A percentile compares a stretch with the other conserved stretches of the same genome.
Evolutionary conservation across 805 yeast genomes (phyloP).

Genomic region (Komagataella mondaviorum): DNA sequence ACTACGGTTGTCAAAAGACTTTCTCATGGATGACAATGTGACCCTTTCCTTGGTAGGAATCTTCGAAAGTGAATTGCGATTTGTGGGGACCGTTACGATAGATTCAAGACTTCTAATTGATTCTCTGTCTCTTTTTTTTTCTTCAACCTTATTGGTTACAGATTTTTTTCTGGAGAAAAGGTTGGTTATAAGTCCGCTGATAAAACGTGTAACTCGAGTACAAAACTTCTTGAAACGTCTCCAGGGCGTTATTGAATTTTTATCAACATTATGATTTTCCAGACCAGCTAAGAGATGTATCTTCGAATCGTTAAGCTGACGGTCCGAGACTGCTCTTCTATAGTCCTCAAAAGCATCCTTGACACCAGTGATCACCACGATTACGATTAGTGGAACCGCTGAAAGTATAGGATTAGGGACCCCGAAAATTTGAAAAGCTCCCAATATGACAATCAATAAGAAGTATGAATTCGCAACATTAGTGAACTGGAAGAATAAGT

Average conservation of each 20-base stretch:
- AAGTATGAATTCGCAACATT: constrained; percentile 52
- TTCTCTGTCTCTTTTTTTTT: neutral
- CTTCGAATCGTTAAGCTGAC: constrained; percentile 53
- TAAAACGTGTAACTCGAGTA: constrained; percentile 17
- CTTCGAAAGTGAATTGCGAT: neutral
- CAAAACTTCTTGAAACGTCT: constrained; percentile 48
- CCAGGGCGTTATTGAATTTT: constrained; percentile 48
- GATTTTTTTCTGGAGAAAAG: constrained; percentile 3
- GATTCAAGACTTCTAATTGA: neutral
- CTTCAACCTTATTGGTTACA: neutral
- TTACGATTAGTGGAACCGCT: constrained; percentile 72
- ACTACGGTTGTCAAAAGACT: constrained; percentile 4
- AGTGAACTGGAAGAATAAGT: constrained; percentile 36
- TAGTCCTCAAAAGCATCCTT: constrained; percentile 74
- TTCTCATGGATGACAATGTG: constrained; percentile 1
- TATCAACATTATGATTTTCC: constrained; percentile 42
- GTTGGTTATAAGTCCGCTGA: neutral
- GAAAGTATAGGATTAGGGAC: constrained; percentile 61
- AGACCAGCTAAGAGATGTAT: constrained; percentile 43
- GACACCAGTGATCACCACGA: constrained; percentile 59
- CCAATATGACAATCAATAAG: constrained; percentile 38
- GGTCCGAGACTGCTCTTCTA: constrained; percentile 48
- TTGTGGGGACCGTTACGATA: neutral
- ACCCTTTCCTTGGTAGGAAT: neutral
- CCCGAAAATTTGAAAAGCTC: constrained; percentile 59